Conservation (phyloP, 495 filamentous ascomycete genomes). For the Cladorrhinum samala region DNA sequence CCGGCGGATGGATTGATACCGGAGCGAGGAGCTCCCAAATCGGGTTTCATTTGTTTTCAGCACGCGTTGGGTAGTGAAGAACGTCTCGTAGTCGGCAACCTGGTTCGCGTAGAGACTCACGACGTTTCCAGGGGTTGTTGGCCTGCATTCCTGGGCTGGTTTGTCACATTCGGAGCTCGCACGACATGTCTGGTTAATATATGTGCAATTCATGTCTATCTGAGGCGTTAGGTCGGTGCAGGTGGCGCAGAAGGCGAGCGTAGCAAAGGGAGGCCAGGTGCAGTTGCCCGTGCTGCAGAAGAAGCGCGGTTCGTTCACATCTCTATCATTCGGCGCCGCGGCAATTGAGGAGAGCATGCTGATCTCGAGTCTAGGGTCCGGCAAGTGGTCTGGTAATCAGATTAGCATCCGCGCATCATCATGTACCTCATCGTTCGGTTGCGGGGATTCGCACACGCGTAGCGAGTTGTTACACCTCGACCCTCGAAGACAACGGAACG, state of each 20-base stretch:
- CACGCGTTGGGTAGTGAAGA: background rate
- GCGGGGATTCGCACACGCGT: background rate
- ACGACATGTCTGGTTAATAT: background rate
- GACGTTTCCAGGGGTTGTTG: background rate
- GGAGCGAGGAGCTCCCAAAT: background rate
- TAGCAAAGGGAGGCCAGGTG: background rate
- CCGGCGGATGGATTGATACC: background rate
- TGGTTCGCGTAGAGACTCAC: background rate
- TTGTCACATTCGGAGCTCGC: background rate
- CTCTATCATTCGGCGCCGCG: background rate
- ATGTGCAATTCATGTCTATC: background rate
- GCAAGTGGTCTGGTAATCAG: background rate
- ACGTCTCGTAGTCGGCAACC: background rate
- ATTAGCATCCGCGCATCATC: background rate
- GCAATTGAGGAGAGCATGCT: background rate
- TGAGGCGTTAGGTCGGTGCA: conserved; percentile 1
- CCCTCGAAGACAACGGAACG: background rate
- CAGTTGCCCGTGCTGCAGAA: conserved; percentile 4
- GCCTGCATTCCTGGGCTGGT: background rate
- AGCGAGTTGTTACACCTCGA: background rate
- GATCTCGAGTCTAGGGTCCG: background rate
- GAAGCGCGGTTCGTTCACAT: background rate
- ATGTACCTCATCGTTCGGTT: background rate
- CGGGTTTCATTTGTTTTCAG: too few relatives aligned
- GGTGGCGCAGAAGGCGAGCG: background rate